Base-by-base conservation (phyloP, 2,329 filamentous ascomycete genomes). In the Teratosphaeria epicoccoides region DNA sequence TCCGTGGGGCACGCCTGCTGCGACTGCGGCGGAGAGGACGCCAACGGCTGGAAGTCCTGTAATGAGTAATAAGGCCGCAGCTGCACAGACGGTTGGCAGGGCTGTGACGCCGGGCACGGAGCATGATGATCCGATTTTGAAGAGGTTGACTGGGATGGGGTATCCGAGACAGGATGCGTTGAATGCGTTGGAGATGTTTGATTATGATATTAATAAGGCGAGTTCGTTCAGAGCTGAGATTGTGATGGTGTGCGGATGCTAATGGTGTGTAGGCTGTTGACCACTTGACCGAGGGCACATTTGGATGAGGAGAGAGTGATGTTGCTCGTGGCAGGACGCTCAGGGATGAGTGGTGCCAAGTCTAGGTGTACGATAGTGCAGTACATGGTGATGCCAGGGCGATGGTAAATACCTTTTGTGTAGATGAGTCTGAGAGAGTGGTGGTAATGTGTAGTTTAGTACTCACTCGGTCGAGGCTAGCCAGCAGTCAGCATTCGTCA, bases 51-150 rank as follows among this genome's bases (percentile, higher is more conserved):
- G 49, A 11, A 52, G 52, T 12, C 49, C 49, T 2, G 51, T 55
- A 7, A 50, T 26, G 22, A 56, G 50, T 14, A 45, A 43, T 14
- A 53, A 46, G 24, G 48, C 53, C 12, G 22, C 49, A 46, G 23
- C 26, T 5, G 40, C 51, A 23, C n/a, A 17, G 55, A 74, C 75
- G 12, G 63, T 81, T 46, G 87, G 85, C 4, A 79, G 87, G 60
- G 84, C 86, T 5, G 72, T 91, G 48, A 85, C 82, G 44, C 79
- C 82, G 49, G 81, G 83, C 20, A 85, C 85, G 3, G 85, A 85
- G 63, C 87, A 94, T 63, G 91, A 97, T 64, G 91, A 97, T 65
- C 86, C 88, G 7, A 91, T 95, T 52, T 72, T 97, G 59, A 94
- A 95, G 75, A 84, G 89, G 60, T 69, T 97, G 64, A 95, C 88